A percentile compares a stretch with the other conserved stretches of the same genome.
phyloP scores from a whole-genome alignment of 2,329 filamentous ascomycete genomes.

The Pestalotiopsis sp. region DNA sequence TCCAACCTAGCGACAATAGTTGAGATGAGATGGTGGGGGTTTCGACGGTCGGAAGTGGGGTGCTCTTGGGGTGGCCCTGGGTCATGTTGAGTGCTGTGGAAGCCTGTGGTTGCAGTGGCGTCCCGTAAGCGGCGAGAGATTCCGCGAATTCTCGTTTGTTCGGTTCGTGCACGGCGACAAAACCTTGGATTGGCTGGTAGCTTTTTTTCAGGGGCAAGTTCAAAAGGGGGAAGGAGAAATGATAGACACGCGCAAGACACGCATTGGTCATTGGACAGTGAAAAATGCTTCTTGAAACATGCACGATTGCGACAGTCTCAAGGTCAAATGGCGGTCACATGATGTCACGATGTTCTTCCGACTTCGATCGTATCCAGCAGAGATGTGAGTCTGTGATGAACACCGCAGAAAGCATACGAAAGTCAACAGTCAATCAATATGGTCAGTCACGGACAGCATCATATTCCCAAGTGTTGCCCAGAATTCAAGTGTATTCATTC shows the following conservation, averaged over 20 bases:
- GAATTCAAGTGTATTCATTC: no score
- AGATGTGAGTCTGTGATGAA: background rate
- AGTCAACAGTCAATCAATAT: background rate
- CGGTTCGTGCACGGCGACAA: background rate
- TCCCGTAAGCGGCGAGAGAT: conserved; percentile 8
- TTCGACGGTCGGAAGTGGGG: background rate
- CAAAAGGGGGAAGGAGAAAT: background rate
- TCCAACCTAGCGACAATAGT: conserved; percentile 3
- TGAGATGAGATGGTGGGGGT: conserved; percentile 7
- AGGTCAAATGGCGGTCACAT: background rate
- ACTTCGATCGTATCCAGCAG: background rate
- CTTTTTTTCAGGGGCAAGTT: background rate
- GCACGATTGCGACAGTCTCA: background rate
- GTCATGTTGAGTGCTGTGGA: background rate
- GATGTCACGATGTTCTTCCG: background rate
- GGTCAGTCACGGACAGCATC: no score
- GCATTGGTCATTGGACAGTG: background rate
- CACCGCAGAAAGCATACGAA: background rate
- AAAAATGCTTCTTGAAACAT: background rate
- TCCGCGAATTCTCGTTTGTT: conserved; percentile 6
- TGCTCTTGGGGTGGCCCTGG: background rate
- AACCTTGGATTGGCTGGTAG: background rate
- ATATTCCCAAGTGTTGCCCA: no score
- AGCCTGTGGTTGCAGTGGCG: background rate
- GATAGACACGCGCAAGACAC: background rate